Conservation (phyloP, 768 basidiomycete genomes). For the Psilocybe sp. region DNA sequence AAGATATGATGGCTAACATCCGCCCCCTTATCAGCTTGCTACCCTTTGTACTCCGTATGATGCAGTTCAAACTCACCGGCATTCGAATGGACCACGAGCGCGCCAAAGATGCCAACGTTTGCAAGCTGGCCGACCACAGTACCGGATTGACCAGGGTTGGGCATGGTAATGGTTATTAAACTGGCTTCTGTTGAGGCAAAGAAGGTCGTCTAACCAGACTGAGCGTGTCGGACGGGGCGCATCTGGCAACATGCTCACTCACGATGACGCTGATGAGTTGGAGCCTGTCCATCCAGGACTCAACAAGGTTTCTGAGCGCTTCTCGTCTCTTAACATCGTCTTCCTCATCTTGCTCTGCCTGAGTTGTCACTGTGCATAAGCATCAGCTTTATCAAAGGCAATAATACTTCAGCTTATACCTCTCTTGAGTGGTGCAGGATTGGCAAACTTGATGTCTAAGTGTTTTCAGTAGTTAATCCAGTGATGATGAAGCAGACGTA, state of each 20-base stretch:
- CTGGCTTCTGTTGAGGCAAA: conserved; percentile 14
- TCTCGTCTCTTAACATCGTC: conserved; percentile 1
- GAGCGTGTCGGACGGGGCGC: too few species aligned
- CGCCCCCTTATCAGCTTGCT: not conserved
- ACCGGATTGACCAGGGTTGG: not conserved
- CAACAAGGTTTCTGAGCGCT: conserved; percentile 49
- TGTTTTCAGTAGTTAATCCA: too few species aligned
- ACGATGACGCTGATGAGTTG: conserved; percentile 60
- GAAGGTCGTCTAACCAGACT: conserved; percentile 7
- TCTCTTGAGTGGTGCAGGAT: too few species aligned
- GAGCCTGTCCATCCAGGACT: conserved; percentile 60
- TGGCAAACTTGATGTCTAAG: too few species aligned
- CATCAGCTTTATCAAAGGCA: too few species aligned
- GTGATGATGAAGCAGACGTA: too few species aligned
- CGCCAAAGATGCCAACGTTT: conserved; percentile 10
- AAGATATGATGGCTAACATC: conserved; percentile 9
- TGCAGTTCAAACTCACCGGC: conserved; percentile 4
- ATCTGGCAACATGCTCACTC: conserved; percentile 17
- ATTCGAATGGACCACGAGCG: conserved; percentile 11
- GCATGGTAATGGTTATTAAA: conserved; percentile 9
- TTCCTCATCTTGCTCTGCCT: conserved; percentile 3
- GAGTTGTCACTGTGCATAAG: not conserved
- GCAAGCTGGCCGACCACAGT: conserved; percentile 4
- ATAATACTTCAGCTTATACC: too few species aligned
- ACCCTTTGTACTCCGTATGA: too few species aligned